Evolutionary conservation across 495 filamentous ascomycete genomes (phyloP).

Genomic region (Neurospora sp.): DNA sequence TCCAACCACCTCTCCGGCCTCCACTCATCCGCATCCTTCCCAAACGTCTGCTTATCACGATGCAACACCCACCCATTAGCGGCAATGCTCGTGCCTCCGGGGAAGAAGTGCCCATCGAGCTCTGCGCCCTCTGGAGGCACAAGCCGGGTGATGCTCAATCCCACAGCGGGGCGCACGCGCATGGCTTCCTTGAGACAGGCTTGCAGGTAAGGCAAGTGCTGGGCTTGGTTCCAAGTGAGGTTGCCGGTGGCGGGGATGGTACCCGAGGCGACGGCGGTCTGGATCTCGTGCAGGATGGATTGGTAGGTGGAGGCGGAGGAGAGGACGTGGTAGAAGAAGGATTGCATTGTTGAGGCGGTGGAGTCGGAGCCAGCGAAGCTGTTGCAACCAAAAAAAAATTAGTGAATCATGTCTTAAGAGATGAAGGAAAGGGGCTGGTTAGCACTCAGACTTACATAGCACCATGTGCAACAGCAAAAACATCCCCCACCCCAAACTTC

Average conservation of each 20-base stretch:
- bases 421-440: too few species aligned
- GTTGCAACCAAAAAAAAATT: background rate
- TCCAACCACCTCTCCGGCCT: constrained; percentile 59
- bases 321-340: constrained; percentile 45
- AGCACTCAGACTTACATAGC: constrained; percentile 34
- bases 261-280: constrained; percentile 25
- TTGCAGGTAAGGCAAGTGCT: constrained; percentile 47
- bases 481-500: constrained; percentile 39
- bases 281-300: constrained; percentile 35
- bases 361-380: constrained; percentile 55
- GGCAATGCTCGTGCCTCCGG: constrained; percentile 39
- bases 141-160: constrained; percentile 37
- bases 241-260: constrained; percentile 32
- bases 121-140: constrained; percentile 26
- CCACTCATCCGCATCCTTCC: constrained; percentile 51
- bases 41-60: constrained; percentile 46
- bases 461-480: constrained; percentile 44
- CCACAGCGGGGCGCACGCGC: constrained; percentile 53
- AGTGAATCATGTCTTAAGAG: background rate
- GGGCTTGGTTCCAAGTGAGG: constrained; percentile 35
- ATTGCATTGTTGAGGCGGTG: constrained; percentile 48
- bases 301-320: constrained; percentile 32
- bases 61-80: constrained; percentile 46
- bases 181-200: constrained; percentile 60
- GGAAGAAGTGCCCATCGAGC: constrained; percentile 43